Conservation (phyloP, 352 stramenopile genomes). For the Phytophthora pluvialis region DNA sequence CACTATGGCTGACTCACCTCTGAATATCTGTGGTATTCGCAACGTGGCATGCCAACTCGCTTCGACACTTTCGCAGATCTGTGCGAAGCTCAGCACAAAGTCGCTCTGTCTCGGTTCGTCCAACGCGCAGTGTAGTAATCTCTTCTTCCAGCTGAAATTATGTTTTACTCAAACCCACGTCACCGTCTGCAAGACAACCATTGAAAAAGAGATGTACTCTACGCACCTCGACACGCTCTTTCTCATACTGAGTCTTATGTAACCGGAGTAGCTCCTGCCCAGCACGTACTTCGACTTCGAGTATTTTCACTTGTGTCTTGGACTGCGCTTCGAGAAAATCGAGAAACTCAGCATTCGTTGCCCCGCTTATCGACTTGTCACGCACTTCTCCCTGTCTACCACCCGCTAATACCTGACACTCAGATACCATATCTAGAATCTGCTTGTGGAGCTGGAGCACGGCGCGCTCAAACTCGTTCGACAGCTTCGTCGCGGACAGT, state of each 20-base stretch:
- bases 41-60: conserved; percentile 59
- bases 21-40: conserved; percentile 51
- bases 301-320: conserved; percentile 55
- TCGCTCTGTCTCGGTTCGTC: conserved; percentile 48
- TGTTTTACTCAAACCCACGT: not conserved
- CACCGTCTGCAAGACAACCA: not conserved
- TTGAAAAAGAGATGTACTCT: not conserved
- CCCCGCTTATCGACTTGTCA: not conserved
- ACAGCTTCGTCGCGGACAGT: conserved; percentile 16
- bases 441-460: conserved; percentile 47
- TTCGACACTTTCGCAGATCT: conserved; percentile 55
- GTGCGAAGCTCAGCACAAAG: conserved; percentile 53
- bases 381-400: not conserved
- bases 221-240: conserved; percentile 50
- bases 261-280: conserved; percentile 66
- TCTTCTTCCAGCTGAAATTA: conserved; percentile 62
- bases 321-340: conserved; percentile 51
- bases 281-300: conserved; percentile 66
- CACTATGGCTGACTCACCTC: conserved; percentile 34
- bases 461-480: conserved; percentile 41
- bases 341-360: conserved; percentile 43
- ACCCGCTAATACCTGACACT: conserved; percentile 21
- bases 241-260: conserved; percentile 60
- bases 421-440: conserved; percentile 38
- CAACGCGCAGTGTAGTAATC: conserved; percentile 45